Percentiles rank a stretch among this genome's conserved stretches.
These are phyloP conservation scores for Backusella sp. DNA, from an alignment of 192 early-diverging fungal genomes.

Conservation along the genomic window DNA sequence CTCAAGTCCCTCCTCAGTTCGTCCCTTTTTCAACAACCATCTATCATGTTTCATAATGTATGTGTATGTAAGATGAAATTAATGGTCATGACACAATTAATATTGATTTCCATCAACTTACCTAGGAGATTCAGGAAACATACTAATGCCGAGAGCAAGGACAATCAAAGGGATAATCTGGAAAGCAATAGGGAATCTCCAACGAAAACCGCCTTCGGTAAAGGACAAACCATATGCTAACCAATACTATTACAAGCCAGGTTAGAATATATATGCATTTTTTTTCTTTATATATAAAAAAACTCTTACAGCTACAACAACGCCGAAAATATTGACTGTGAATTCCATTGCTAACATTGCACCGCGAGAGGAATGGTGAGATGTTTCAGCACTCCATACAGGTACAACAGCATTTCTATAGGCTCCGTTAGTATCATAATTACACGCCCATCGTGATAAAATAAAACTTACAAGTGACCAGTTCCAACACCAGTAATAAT, in stretches of 20 bases:
- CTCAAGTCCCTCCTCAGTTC: slow-evolving; percentile 23
- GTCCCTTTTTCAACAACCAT: slow-evolving; percentile 28
- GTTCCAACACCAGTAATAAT: slow-evolving; percentile 33
- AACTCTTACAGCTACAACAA: slow-evolving; percentile 28
- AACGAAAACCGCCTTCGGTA: slow-evolving; percentile 27
- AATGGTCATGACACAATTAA: background rate
- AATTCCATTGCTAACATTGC: slow-evolving; percentile 34
- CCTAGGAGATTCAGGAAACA: slow-evolving; percentile 26
- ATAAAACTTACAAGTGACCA: slow-evolving; percentile 24
- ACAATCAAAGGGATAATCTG: slow-evolving; percentile 26
- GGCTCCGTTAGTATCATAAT: background rate
- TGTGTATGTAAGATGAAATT: background rate
- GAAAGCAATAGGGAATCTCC: slow-evolving; percentile 33
- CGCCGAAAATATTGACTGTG: slow-evolving; percentile 32
- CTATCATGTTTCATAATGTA: background rate
- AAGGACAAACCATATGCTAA: slow-evolving; percentile 25
- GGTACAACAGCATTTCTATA: slow-evolving; percentile 35
- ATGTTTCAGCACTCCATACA: slow-evolving; percentile 34
- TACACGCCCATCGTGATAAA: background rate
- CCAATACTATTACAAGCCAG: slow-evolving; percentile 20
- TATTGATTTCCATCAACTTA: background rate
- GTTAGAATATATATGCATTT: background rate
- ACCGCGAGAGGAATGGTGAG: slow-evolving; percentile 29
- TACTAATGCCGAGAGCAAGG: slow-evolving; percentile 19
- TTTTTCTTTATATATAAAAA: background rate